Evolutionary conservation across 2,329 filamentous ascomycete genomes (phyloP).

Genomic region (Paecilomyces formosus): DNA sequence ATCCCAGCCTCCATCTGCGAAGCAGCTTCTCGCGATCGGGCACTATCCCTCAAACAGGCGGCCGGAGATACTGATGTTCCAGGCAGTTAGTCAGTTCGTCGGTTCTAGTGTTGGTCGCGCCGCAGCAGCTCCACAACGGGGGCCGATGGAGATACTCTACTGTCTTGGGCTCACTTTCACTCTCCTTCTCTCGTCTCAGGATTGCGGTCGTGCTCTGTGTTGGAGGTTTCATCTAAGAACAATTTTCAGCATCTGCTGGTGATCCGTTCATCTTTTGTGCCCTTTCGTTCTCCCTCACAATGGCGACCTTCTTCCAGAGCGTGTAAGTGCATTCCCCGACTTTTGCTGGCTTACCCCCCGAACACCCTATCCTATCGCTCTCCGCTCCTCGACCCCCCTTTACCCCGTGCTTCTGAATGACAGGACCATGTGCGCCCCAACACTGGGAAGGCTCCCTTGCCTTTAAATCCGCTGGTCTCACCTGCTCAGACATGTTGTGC

Average conservation of each 20-base stretch:
- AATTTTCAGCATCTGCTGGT: not conserved
- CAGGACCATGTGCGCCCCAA: slow-evolving; percentile 6
- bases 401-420: slow-evolving; percentile 13
- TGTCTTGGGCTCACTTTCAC: not conserved
- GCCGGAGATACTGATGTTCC: not conserved
- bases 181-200: not conserved
- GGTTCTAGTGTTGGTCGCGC: not conserved
- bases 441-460: slow-evolving; percentile 1
- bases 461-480: not conserved
- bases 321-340: slow-evolving; percentile 33
- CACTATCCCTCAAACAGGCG: not conserved
- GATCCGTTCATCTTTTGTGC: slow-evolving; percentile 5
- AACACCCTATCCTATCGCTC: slow-evolving; percentile 1
- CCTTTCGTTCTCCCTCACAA: slow-evolving; percentile 16
- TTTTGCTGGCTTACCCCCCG: slow-evolving; percentile 6
- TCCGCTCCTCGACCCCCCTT: slow-evolving; percentile 12
- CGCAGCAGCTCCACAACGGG: slow-evolving; percentile 9
- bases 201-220: not conserved
- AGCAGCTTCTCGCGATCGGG: not conserved
- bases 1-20: not conserved
- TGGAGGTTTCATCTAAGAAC: not conserved
- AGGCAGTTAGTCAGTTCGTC: not conserved
- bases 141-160: not conserved
- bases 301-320: slow-evolving; percentile 44
- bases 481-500: not conserved